Percentiles rank a stretch among this genome's conserved stretches.
phyloP scores from a whole-genome alignment of 108 stramenopile species.

The Cyclotella baltica region DNA sequence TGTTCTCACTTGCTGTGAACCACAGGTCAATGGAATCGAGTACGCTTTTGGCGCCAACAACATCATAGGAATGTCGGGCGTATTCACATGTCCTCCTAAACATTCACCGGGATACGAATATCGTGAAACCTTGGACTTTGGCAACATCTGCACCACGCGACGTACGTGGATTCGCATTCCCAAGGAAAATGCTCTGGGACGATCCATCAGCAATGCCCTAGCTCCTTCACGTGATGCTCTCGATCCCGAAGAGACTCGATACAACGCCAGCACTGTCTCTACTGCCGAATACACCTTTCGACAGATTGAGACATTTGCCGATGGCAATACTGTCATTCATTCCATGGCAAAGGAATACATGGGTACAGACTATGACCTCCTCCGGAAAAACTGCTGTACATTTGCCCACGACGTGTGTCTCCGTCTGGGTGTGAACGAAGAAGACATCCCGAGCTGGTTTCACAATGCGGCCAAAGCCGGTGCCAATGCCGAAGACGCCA shows the following conservation, averaged over 20 bases:
- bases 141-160: conserved; percentile 53
- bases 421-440: conserved; percentile 71
- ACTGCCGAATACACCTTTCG: conserved; percentile 38
- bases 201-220: conserved; percentile 1
- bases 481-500: conserved; percentile 72
- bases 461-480: conserved; percentile 73
- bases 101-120: conserved; percentile 79
- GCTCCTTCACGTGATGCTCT: conserved; percentile 14
- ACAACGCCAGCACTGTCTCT: not conserved
- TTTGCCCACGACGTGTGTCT: conserved; percentile 84
- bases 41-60: conserved; percentile 81
- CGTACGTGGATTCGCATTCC: conserved; percentile 52
- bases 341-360: conserved; percentile 79
- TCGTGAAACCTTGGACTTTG: conserved; percentile 77
- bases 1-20: conserved; percentile 3
- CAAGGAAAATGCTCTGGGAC: conserved; percentile 19
- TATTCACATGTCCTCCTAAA: conserved; percentile 84
- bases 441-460: conserved; percentile 87
- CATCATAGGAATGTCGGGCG: conserved; percentile 71
- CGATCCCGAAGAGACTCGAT: not conserved
- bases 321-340: conserved; percentile 67
- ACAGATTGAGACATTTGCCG: conserved; percentile 57
- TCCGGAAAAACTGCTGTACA: conserved; percentile 87
- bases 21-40: conserved; percentile 77
- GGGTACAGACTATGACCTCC: conserved; percentile 79